Evolutionary conservation across 345 rosid species (phyloP).

Genomic region (Salix udensis): DNA sequence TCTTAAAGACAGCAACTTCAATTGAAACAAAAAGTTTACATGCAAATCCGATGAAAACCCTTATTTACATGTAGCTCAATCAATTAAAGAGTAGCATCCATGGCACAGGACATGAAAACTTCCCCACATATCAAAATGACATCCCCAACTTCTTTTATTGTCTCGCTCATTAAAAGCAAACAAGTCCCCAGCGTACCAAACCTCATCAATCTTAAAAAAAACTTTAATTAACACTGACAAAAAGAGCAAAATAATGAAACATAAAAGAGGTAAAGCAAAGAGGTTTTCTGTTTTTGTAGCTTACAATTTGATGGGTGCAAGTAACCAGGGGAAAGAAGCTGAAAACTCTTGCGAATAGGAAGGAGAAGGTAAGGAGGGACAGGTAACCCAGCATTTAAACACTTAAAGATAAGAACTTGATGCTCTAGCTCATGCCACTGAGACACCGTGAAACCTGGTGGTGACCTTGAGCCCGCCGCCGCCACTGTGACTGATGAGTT

Average conservation of each 20-base stretch:
- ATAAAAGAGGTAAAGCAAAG: background rate
- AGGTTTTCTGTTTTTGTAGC: background rate
- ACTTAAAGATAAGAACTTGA: slow-evolving; percentile 83
- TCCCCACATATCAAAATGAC: background rate
- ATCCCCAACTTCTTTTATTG: background rate
- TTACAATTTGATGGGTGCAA: slow-evolving; percentile 2
- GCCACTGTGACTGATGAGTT: slow-evolving; percentile 5
- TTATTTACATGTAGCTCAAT: background rate
- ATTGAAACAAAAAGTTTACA: background rate
- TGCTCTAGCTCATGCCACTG: slow-evolving; percentile 93
- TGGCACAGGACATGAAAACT: background rate
- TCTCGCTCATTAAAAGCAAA: background rate
- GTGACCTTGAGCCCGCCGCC: background rate
- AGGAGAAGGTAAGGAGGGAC: slow-evolving; percentile 69
- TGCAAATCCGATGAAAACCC: background rate
- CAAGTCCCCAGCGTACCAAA: background rate
- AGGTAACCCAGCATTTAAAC: slow-evolving; percentile 60
- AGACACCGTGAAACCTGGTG: slow-evolving; percentile 34
- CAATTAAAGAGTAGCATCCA: background rate
- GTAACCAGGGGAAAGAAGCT: slow-evolving; percentile 26
- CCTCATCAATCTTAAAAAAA: background rate
- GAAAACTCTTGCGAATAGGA: slow-evolving; percentile 52
- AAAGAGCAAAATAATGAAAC: background rate
- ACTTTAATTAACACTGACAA: background rate
- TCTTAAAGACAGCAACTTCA: background rate